phyloP scores from a whole-genome alignment of 2,329 filamentous ascomycete genomes.

The Apiospora kogelbergensis region DNA sequence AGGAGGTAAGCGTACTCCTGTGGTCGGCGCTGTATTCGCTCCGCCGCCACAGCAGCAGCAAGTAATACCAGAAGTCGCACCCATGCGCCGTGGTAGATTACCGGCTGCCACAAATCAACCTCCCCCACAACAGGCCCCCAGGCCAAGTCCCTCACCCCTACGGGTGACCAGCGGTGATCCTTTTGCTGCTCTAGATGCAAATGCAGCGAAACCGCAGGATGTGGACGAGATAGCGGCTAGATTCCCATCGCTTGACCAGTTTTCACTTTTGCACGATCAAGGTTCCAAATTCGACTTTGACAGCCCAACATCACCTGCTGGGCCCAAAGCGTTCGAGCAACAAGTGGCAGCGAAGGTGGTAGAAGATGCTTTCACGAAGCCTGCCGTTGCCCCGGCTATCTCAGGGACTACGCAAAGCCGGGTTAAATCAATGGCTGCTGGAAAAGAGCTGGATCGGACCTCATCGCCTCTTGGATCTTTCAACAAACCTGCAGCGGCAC shows the following conservation, averaged over 20 bases:
- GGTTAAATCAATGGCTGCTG: slow-evolving; percentile 25
- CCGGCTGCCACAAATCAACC: slow-evolving; percentile 50
- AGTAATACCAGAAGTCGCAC: slow-evolving; percentile 82
- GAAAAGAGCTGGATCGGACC: slow-evolving; percentile 24
- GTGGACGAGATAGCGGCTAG: slow-evolving; percentile 77
- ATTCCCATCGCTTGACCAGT: slow-evolving; percentile 92
- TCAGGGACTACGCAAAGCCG: slow-evolving; percentile 22
- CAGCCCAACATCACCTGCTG: slow-evolving; percentile 45
- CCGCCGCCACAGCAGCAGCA: slow-evolving; percentile 71
- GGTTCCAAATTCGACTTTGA: slow-evolving; percentile 85
- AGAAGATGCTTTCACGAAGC: slow-evolving; percentile 76
- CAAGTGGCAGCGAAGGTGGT: slow-evolving; percentile 74
- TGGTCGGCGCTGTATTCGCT: slow-evolving; percentile 79
- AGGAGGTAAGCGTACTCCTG: slow-evolving; percentile 53
- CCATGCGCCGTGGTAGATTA: slow-evolving; percentile 87
- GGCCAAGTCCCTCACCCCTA: slow-evolving; percentile 67
- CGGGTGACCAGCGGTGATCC: slow-evolving; percentile 74
- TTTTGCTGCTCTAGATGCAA: slow-evolving; percentile 84
- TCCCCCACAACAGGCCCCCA: slow-evolving; percentile 40
- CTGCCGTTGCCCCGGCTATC: slow-evolving; percentile 23
- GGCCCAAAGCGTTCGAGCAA: slow-evolving; percentile 57
- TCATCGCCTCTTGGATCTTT: slow-evolving; percentile 31
- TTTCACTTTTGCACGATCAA: slow-evolving; percentile 83
- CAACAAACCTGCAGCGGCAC: slow-evolving; percentile 38
- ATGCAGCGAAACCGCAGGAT: slow-evolving; percentile 29